Evolutionary conservation across 129 eudicot genomes (phyloP).

Genomic region (Tanacetum coccineum): DNA sequence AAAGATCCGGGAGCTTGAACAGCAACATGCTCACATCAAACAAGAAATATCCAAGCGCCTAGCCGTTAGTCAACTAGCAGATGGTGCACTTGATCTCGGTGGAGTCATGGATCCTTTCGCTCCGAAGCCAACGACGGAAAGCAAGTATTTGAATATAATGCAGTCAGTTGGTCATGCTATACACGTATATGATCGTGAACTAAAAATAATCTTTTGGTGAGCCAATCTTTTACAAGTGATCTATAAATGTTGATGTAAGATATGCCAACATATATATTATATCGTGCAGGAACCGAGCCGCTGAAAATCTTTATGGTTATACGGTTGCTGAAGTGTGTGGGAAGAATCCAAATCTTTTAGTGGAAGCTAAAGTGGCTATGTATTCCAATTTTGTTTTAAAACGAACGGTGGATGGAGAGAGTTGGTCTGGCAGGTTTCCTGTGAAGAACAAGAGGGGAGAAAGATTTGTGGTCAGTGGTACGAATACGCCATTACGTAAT

Average conservation of each 20-base stretch:
- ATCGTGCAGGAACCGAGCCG: conserved; percentile 59
- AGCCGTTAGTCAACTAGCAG: conserved; percentile 20
- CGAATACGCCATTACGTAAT: conserved; percentile 60
- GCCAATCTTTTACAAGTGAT: not conserved
- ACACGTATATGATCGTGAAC: conserved; percentile 48
- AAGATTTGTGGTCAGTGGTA: conserved; percentile 34
- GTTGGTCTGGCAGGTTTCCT: conserved; percentile 74
- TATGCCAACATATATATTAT: not conserved
- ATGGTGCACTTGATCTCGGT: not conserved
- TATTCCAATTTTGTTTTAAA: conserved; percentile 32
- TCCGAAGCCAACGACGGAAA: conserved; percentile 47
- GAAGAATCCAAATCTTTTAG: conserved; percentile 37
- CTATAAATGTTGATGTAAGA: not conserved
- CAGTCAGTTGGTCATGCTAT: conserved; percentile 78
- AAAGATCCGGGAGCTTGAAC: conserved; percentile 52
- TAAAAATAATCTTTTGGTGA: conserved; percentile 61
- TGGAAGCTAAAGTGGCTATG: conserved; percentile 22
- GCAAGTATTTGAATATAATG: conserved; percentile 64
- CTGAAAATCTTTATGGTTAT: conserved; percentile 66
- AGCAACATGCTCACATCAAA: conserved; percentile 50
- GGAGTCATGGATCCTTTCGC: conserved; percentile 5
- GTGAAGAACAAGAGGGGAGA: conserved; percentile 56
- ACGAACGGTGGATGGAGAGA: conserved; percentile 39
- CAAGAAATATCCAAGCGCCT: conserved; percentile 54
- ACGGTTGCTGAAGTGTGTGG: conserved; percentile 60